Evolutionary conservation across 495 filamentous ascomycete species (phyloP).

Genomic region (Thozetella sp.): DNA sequence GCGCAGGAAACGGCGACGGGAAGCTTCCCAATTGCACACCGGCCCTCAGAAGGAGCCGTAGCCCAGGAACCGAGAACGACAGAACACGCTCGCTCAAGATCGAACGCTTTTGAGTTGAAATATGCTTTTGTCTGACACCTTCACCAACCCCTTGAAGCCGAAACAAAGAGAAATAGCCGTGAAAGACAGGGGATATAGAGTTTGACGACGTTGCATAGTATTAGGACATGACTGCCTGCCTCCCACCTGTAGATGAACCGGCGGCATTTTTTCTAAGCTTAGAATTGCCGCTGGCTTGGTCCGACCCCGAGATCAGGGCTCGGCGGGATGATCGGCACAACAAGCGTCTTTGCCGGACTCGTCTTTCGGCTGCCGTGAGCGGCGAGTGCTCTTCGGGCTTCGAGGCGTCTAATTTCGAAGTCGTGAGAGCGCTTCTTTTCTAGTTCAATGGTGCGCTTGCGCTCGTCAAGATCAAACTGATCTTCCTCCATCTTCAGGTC

Average conservation of each 20-base stretch:
- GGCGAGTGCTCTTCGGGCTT: conserved; percentile 29
- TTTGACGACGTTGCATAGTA: too few relatives aligned
- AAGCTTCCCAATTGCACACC: too few relatives aligned
- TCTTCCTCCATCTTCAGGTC: conserved; percentile 33
- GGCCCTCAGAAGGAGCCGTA: too few relatives aligned
- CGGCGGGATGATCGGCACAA: not conserved
- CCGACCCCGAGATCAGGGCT: not conserved
- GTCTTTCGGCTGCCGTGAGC: conserved; percentile 17
- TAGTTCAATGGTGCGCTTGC: conserved; percentile 27
- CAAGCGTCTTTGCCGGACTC: conserved; percentile 11
- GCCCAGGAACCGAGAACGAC: too few relatives aligned
- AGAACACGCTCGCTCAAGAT: not conserved
- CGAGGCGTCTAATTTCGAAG: conserved; percentile 39
- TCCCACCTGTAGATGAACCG: too few relatives aligned
- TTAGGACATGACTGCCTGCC: too few relatives aligned
- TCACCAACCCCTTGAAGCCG: not conserved
- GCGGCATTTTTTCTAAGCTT: too few relatives aligned
- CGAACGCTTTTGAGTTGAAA: not conserved
- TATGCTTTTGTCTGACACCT: not conserved
- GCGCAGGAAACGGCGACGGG: too few relatives aligned
- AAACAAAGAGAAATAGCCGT: not conserved
- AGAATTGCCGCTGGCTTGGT: not conserved
- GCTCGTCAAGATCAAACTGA: conserved; percentile 31
- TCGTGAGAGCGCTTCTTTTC: conserved; percentile 39
- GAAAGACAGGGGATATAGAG: too few relatives aligned